phyloP scores from a whole-genome alignment of 495 filamentous ascomycete species.

The Trichocladium uniseriatum region DNA sequence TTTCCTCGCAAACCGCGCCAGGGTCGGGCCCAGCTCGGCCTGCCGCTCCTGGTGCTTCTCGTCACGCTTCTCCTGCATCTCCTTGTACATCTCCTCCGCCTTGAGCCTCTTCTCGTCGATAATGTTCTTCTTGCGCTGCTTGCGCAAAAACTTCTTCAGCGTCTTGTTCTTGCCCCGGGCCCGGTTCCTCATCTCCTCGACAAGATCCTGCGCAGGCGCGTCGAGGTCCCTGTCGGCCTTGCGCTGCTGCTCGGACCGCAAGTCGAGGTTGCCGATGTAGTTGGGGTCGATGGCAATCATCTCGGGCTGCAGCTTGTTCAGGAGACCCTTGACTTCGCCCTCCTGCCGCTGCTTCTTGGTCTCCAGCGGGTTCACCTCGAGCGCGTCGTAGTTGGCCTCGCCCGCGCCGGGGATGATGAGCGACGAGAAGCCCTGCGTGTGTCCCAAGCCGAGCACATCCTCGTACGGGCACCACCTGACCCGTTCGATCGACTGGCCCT shows the following conservation, averaged over 20 bases:
- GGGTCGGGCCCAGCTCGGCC: slow-evolving; percentile 37
- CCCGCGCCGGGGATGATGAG: slow-evolving; percentile 87
- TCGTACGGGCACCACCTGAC: slow-evolving; percentile 91
- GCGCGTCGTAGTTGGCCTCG: slow-evolving; percentile 90
- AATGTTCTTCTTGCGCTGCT: slow-evolving; percentile 81
- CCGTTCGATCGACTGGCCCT: slow-evolving; percentile 70
- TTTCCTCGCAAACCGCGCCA: slow-evolving; percentile 40
- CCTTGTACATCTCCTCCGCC: slow-evolving; percentile 41
- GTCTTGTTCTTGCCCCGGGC: slow-evolving; percentile 88
- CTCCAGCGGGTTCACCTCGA: slow-evolving; percentile 96
- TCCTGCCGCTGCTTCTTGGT: slow-evolving; percentile 88
- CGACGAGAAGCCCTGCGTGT: slow-evolving; percentile 78
- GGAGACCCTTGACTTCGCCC: slow-evolving; percentile 73
- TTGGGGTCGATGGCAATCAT: slow-evolving; percentile 94
- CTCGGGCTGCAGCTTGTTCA: slow-evolving; percentile 91
- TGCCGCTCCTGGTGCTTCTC: slow-evolving; percentile 35
- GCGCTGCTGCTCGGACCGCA: slow-evolving; percentile 60
- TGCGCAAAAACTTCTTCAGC: slow-evolving; percentile 75
- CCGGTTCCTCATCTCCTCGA: slow-evolving; percentile 56
- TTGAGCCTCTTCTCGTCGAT: slow-evolving; percentile 78
- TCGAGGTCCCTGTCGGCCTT: slow-evolving; percentile 69
- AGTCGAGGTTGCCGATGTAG: slow-evolving; percentile 78
- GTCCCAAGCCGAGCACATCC: slow-evolving; percentile 77
- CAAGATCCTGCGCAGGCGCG: slow-evolving; percentile 59
- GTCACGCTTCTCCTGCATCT: slow-evolving; percentile 32